Conservation (phyloP, 2,329 filamentous ascomycete genomes). For the Penicillium freii region DNA sequence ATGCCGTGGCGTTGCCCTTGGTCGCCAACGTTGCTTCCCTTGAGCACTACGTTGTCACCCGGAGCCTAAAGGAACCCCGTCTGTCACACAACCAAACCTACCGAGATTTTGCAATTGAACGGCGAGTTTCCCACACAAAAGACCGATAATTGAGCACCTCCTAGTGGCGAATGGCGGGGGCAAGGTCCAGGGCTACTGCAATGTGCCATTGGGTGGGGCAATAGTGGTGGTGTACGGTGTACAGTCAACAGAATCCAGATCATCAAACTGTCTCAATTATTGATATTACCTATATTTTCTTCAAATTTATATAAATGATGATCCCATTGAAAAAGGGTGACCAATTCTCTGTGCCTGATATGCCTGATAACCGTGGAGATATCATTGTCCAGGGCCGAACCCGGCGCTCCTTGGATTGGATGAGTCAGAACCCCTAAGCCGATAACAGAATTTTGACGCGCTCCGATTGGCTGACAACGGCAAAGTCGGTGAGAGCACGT, state of each 20-base stretch:
- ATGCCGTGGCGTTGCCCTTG: neutral
- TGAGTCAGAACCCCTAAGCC: conserved; percentile 10
- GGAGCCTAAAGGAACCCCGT: neutral
- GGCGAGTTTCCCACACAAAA: neutral
- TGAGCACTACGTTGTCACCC: neutral
- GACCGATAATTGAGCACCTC: neutral
- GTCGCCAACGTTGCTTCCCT: conserved; percentile 1
- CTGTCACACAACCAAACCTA: neutral
- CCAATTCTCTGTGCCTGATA: neutral
- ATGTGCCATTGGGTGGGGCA: neutral
- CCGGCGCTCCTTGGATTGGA: neutral
- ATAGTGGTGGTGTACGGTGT: conserved; percentile 1
- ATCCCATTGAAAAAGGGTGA: conserved; percentile 2
- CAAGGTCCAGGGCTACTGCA: conserved; percentile 1
- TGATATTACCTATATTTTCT: neutral
- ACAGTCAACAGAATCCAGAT: neutral
- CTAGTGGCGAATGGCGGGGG: conserved; percentile 3
- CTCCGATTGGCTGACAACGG: conserved; percentile 27
- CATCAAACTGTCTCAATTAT: neutral
- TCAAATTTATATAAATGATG: neutral
- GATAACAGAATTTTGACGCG: conserved; percentile 19
- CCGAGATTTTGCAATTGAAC: neutral
- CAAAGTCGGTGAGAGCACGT: conserved; percentile 33
- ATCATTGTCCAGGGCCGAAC: neutral
- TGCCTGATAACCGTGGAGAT: neutral